Evolutionary conservation across 139 green algal genomes (phyloP), one percentile per base, ranked within the genome.

Genomic region (Chlamydomonas sp.): DNA sequence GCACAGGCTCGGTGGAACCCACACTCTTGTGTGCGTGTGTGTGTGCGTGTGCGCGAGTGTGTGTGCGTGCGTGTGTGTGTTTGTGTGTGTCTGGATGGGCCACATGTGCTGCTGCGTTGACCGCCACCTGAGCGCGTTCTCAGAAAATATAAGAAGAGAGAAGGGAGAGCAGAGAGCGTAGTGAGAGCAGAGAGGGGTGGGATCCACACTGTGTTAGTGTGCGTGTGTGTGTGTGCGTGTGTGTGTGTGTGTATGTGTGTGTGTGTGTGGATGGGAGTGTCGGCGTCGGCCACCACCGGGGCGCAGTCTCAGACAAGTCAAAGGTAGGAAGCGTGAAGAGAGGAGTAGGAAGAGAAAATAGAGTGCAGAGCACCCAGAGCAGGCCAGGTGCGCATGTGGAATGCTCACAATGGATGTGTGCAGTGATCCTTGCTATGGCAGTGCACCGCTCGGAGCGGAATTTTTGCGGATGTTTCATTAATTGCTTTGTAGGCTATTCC

Each of bases 241-340:
- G 20, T 54, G 43, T 54, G 20, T 54, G 43, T 26, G 20, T 54
- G 43, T 54, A 54, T 54, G 43, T 54, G 43, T 20, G 20, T 54
- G 43, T 54, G 20, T 54, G 43, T 26, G 20, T 54, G 43, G 13
- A 54, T 54, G 43, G 20, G 13, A 20, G 43, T 54, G 43, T 13
- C 20, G 13, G 43, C 20, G 43, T 54, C 16, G 43, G 20, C 43
- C 43, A 54, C 13, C 20, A 54, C 43, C 20, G 43, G 20, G 13
- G 43, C 43, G 13, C 16, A 54, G 43, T 13, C 20, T 54, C 33
- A 58, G 43, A 35, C 54, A 31, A 57, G 10, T 49, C 64, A 49
- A 70, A 83, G 64, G 24, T 70, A 69, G 43, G n/a, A 67, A 75
- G 43, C 16, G 20, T 54, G 43, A 13, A 26, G 43, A 54, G 43